Evolutionary conservation across 2,329 filamentous ascomycete genomes (phyloP).

Genomic region (Colletotrichum theobromicola): DNA sequence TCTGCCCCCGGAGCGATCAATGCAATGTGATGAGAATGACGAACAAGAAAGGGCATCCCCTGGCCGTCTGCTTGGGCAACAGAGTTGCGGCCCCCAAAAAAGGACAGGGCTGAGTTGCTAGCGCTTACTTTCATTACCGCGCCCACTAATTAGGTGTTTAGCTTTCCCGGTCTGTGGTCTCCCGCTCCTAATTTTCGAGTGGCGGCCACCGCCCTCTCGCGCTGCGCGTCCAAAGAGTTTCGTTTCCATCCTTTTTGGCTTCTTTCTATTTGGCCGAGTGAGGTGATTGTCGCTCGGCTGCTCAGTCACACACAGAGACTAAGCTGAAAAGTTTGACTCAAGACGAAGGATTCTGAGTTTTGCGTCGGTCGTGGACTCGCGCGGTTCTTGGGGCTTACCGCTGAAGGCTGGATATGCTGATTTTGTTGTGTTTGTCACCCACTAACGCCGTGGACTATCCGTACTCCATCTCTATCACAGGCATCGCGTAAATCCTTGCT

Average conservation of each 20-base stretch:
- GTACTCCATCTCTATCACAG: not conserved
- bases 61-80: not conserved
- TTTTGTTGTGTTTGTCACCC: not conserved
- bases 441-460: not conserved
- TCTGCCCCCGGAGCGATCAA: not conserved
- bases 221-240: not conserved
- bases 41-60: not conserved
- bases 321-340: not conserved
- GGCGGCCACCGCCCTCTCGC: not conserved
- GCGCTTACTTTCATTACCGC: constrained; percentile 10
- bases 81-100: not conserved
- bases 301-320: not conserved
- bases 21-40: not conserved
- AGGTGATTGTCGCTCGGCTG: not conserved
- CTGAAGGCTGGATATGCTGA: not conserved
- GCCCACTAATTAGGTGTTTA: not conserved
- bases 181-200: not conserved
- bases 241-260: not conserved
- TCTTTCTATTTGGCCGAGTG: not conserved
- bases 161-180: not conserved
- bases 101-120: constrained; percentile 12
- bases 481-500: not conserved
- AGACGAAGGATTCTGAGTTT: not conserved
- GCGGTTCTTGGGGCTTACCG: not conserved
- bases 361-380: not conserved